Conservation (phyloP, 2,329 filamentous ascomycete genomes). For the Cladosporium cucumerinum region DNA sequence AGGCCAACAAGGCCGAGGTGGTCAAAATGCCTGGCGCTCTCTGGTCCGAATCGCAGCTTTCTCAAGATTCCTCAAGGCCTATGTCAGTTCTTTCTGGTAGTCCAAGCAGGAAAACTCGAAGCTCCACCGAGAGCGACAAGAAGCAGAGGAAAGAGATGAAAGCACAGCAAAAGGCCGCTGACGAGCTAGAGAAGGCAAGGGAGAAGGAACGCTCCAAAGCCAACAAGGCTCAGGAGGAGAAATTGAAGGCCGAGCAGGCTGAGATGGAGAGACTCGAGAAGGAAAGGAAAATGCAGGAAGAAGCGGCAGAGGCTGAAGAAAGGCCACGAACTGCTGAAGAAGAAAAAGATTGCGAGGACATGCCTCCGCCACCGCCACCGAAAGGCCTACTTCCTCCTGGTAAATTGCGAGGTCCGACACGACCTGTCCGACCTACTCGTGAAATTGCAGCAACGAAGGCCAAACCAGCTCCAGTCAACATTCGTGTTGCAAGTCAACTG, state of each 20-base stretch:
- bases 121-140: constrained; percentile 60
- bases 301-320: constrained; percentile 31
- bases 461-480: constrained; percentile 70
- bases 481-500: constrained; percentile 56
- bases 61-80: constrained; percentile 24
- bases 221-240: constrained; percentile 52
- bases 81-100: constrained; percentile 29
- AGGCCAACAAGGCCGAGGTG: constrained; percentile 21
- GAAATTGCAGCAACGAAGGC: constrained; percentile 50
- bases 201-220: constrained; percentile 70
- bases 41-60: constrained; percentile 29
- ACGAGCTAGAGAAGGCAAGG: constrained; percentile 65
- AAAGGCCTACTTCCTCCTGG: constrained; percentile 44
- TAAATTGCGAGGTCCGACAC: constrained; percentile 35
- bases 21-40: constrained; percentile 35
- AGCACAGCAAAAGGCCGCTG: constrained; percentile 59
- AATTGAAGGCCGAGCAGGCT: constrained; percentile 30
- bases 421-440: constrained; percentile 40
- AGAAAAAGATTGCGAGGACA: constrained; percentile 47
- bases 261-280: constrained; percentile 7
- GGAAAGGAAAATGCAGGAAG: constrained; percentile 35
- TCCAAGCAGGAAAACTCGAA: constrained; percentile 51
- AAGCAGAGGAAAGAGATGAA: constrained; percentile 60
- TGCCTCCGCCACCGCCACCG: constrained; percentile 61
- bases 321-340: constrained; percentile 27